A percentile compares a stretch with the other conserved stretches of the same genome.
phyloP scores from a whole-genome alignment of 2,329 filamentous ascomycete species.

The Aspergillus texensis region DNA sequence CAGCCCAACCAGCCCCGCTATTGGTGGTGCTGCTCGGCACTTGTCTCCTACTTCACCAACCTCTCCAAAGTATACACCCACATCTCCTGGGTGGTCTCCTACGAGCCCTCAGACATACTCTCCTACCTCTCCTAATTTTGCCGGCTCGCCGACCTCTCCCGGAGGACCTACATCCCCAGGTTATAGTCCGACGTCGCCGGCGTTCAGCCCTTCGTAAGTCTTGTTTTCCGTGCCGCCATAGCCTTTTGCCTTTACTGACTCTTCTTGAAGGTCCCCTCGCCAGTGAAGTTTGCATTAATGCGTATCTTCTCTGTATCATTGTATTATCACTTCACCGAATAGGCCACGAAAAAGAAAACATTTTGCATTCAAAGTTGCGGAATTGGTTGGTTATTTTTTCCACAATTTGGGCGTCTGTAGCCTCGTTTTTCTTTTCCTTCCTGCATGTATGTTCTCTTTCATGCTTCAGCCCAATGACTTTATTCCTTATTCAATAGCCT shows the following conservation, averaged over 20 bases:
- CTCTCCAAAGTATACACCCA: slow-evolving; percentile 58
- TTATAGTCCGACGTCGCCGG: slow-evolving; percentile 49
- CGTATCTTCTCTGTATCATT: slow-evolving; percentile 32
- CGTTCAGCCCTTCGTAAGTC: slow-evolving; percentile 47
- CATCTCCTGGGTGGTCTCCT: slow-evolving; percentile 55
- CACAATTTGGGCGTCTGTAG: slow-evolving; percentile 34
- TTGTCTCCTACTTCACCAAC: slow-evolving; percentile 52
- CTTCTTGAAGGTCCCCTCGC: slow-evolving; percentile 40
- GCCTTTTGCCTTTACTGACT: slow-evolving; percentile 19
- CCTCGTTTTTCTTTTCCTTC: slow-evolving; percentile 24
- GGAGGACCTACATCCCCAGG: slow-evolving; percentile 44
- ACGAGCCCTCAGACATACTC: slow-evolving; percentile 53
- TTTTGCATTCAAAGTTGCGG: slow-evolving; percentile 39
- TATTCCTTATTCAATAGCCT: slow-evolving; percentile 25
- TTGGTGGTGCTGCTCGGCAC: slow-evolving; percentile 44
- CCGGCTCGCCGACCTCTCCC: slow-evolving; percentile 48
- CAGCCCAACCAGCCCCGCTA: slow-evolving; percentile 57
- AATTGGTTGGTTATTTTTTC: slow-evolving; percentile 44
- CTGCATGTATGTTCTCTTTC: slow-evolving; percentile 38
- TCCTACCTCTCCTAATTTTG: slow-evolving; percentile 53
- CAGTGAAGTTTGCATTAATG: slow-evolving; percentile 37
- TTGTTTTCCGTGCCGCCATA: not conserved
- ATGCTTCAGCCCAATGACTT: slow-evolving; percentile 22
- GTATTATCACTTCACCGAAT: slow-evolving; percentile 40
- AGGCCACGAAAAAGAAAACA: slow-evolving; percentile 35